Evolutionary conservation across 2,329 filamentous ascomycete genomes (phyloP).

Genomic region (Aureobasidium sp.): DNA sequence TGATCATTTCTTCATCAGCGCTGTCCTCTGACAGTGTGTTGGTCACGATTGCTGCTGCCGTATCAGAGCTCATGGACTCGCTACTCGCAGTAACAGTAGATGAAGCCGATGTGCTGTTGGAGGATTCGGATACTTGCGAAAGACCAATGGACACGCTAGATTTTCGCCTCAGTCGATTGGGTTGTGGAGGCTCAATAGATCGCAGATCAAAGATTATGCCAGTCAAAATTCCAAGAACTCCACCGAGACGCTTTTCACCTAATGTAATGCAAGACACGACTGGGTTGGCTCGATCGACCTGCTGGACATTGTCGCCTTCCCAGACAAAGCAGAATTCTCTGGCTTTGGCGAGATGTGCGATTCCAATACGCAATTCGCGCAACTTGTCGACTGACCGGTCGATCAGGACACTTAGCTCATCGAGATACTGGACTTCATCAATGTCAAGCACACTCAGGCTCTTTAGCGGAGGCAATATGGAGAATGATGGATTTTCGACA

Average conservation of each 20-base stretch:
- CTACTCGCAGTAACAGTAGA: too few species aligned
- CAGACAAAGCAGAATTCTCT: slow-evolving; percentile 54
- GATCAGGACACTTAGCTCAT: slow-evolving; percentile 73
- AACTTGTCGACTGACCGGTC: slow-evolving; percentile 61
- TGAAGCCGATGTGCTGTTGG: background rate
- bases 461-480: slow-evolving; percentile 65
- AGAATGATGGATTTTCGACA: slow-evolving; percentile 75
- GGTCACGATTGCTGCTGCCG: background rate
- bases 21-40: background rate
- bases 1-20: background rate
- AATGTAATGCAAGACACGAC: slow-evolving; percentile 41
- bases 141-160: background rate
- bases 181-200: background rate
- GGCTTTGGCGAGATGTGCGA: slow-evolving; percentile 50
- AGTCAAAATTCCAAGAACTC: slow-evolving; percentile 61
- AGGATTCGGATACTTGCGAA: background rate
- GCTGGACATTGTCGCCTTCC: slow-evolving; percentile 56
- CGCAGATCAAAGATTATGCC: slow-evolving; percentile 58
- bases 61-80: background rate
- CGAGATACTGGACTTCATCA: slow-evolving; percentile 73
- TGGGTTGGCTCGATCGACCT: slow-evolving; percentile 57
- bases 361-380: slow-evolving; percentile 66
- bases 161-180: slow-evolving; percentile 3
- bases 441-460: slow-evolving; percentile 73
- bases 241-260: slow-evolving; percentile 58